Percentiles rank a stretch among this genome's conserved stretches.
These are phyloP conservation scores for Raphanus sativus DNA, from an alignment of 345 rosid genomes.

Conservation along the genomic window DNA sequence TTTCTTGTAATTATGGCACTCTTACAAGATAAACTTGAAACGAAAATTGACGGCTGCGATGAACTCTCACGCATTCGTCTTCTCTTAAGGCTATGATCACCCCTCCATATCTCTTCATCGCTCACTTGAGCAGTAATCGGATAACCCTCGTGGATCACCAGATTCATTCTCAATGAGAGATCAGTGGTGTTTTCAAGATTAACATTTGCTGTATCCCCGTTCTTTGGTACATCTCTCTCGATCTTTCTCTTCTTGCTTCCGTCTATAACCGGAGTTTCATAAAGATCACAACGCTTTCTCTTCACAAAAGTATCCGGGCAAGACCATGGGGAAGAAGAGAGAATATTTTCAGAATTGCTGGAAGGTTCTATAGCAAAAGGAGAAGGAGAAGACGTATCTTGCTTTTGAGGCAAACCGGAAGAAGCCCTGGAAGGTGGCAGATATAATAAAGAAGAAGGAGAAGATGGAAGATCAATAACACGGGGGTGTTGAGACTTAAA, in stretches of 20 bases:
- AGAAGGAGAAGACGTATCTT: constrained; percentile 42
- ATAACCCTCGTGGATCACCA: constrained; percentile 50
- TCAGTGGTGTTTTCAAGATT: constrained; percentile 45
- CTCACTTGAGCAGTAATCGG: constrained; percentile 31
- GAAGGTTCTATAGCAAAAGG: constrained; percentile 33
- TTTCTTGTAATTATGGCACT: constrained; percentile 35
- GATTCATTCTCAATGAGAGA: constrained; percentile 64
- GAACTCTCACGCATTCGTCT: constrained; percentile 47
- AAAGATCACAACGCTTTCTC: constrained; percentile 23
- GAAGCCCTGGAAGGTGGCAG: constrained; percentile 50
- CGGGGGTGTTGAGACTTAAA: constrained; percentile 31
- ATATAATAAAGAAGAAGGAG: constrained; percentile 41
- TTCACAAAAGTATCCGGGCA: constrained; percentile 31
- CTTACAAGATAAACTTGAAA: constrained; percentile 45
- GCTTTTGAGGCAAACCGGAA: constrained; percentile 40
- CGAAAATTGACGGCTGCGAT: constrained; percentile 46
- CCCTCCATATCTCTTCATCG: constrained; percentile 38
- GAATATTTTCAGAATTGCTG: constrained; percentile 19
- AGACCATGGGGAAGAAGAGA: constrained; percentile 36
- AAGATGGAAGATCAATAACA: constrained; percentile 33
- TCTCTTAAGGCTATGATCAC: constrained; percentile 48
- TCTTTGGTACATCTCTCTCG: constrained; percentile 29
- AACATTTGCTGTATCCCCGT: constrained; percentile 37
- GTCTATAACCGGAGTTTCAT: constrained; percentile 36
- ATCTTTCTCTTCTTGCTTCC: constrained; percentile 43